Evolutionary conservation across 1,139 yeast species (phyloP).

Genomic region (Hyphopichia fennica): DNA sequence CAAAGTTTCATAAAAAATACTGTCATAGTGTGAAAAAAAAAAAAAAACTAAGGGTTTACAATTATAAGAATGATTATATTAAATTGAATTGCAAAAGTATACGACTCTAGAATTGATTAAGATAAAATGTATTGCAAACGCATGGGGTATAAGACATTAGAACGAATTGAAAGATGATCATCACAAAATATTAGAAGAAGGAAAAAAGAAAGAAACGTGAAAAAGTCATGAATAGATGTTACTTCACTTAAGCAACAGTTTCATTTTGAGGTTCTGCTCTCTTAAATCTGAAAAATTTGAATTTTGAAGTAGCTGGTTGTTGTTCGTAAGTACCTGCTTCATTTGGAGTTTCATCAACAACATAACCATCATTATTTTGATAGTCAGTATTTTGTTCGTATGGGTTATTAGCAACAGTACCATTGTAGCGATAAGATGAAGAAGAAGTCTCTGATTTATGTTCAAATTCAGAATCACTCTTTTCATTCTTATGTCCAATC

Average conservation of each 20-base stretch:
- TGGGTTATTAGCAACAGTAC: conserved; percentile 3
- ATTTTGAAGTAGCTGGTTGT: conserved; percentile 12
- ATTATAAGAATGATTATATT: too few species aligned
- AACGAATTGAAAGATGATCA: too few species aligned
- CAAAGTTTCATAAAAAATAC: too few species aligned
- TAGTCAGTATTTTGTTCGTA: background rate
- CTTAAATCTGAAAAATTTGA: conserved; percentile 15
- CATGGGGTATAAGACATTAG: too few species aligned
- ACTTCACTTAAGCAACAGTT: conserved; percentile 4
- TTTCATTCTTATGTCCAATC: background rate
- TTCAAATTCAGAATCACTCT: background rate
- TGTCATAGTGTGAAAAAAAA: too few species aligned
- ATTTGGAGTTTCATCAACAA: background rate
- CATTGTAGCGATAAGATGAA: conserved; percentile 5
- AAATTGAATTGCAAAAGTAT: too few species aligned
- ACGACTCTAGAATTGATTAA: too few species aligned
- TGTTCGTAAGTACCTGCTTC: background rate
- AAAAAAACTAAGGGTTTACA: too few species aligned
- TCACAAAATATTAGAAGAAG: too few species aligned
- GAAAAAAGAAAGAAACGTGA: too few species aligned
- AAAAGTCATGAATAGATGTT: too few species aligned
- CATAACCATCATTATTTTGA: conserved; percentile 1
- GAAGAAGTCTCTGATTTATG: conserved; percentile 1
- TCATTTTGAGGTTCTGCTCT: conserved; percentile 11
- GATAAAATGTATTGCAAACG: too few species aligned